These are phyloP conservation scores for Arbutus unedo DNA, from an alignment of 148 eudicot species.

Conservation along the genomic window DNA sequence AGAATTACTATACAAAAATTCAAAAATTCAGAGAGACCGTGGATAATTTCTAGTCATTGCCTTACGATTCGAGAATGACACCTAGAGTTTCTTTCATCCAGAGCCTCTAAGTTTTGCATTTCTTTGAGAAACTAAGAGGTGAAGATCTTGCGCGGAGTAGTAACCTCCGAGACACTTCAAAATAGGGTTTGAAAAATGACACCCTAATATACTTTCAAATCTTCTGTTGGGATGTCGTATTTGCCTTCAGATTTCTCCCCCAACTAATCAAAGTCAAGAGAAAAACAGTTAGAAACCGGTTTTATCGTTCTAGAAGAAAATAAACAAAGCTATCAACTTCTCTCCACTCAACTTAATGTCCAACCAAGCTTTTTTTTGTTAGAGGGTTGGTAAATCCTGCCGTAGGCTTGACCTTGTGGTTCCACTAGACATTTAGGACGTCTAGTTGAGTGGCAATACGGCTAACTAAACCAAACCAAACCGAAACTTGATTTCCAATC, in stretches of 20 bases:
- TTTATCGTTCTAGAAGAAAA: neutral
- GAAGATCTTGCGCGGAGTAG: conserved; percentile 7
- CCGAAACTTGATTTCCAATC: too few relatives aligned
- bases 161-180: neutral
- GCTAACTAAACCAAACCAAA: too few relatives aligned
- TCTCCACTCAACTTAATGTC: neutral
- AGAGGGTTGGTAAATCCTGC: neutral
- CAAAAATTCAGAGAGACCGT: too few relatives aligned
- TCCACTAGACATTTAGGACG: too few relatives aligned
- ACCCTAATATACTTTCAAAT: conserved; percentile 29
- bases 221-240: conserved; percentile 16
- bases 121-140: neutral
- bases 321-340: neutral
- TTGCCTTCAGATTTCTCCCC: conserved; percentile 32
- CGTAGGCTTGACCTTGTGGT: too few relatives aligned
- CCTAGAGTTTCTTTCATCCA: too few relatives aligned
- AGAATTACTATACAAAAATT: neutral
- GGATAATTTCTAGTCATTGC: too few relatives aligned
- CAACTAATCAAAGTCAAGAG: conserved; percentile 32
- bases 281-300: neutral
- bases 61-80: too few relatives aligned
- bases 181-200: neutral
- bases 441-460: neutral
- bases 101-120: neutral
- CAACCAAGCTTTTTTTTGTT: neutral